phyloP scores from a whole-genome alignment of 2,329 filamentous ascomycete genomes.

The Aspergillus unguis region DNA sequence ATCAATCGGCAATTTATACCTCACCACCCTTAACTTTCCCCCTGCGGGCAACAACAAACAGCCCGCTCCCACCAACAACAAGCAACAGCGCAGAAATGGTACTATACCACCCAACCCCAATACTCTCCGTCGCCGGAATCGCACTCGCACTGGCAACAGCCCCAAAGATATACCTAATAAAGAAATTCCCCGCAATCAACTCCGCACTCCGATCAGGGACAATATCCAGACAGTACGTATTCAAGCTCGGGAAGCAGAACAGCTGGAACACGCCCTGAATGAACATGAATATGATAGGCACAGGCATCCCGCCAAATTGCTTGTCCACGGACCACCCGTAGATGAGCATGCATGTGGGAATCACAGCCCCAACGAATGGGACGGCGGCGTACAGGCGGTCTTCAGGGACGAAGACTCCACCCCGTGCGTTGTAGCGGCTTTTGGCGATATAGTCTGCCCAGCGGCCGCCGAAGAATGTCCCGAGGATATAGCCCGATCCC shows the following conservation, averaged over 20 bases:
- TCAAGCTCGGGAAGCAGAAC: constrained; percentile 71
- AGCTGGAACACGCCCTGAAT: constrained; percentile 70
- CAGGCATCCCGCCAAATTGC: constrained; percentile 52
- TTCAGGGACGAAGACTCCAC: constrained; percentile 61
- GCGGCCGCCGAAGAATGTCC: constrained; percentile 68
- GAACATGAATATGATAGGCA: constrained; percentile 70
- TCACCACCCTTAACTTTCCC: background rate
- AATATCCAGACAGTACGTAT: constrained; percentile 79
- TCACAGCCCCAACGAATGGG: constrained; percentile 54
- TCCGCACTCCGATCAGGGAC: constrained; percentile 68
- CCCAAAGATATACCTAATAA: constrained; percentile 71
- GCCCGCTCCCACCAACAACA: background rate
- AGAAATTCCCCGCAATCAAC: constrained; percentile 77
- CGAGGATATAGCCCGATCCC: constrained; percentile 65
- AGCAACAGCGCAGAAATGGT: constrained; percentile 57
- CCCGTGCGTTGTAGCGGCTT: constrained; percentile 58
- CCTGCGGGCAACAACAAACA: constrained; percentile 2
- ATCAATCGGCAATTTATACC: background rate
- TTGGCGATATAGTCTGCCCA: constrained; percentile 67
- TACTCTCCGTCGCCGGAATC: constrained; percentile 67
- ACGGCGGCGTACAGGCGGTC: constrained; percentile 63
- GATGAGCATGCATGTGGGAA: constrained; percentile 63
- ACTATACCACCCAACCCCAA: constrained; percentile 79
- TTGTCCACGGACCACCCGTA: constrained; percentile 65
- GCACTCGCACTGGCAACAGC: constrained; percentile 68